Evolutionary conservation across 208 protist genomes (phyloP).

Genomic region (Leptomonas seymouri): DNA sequence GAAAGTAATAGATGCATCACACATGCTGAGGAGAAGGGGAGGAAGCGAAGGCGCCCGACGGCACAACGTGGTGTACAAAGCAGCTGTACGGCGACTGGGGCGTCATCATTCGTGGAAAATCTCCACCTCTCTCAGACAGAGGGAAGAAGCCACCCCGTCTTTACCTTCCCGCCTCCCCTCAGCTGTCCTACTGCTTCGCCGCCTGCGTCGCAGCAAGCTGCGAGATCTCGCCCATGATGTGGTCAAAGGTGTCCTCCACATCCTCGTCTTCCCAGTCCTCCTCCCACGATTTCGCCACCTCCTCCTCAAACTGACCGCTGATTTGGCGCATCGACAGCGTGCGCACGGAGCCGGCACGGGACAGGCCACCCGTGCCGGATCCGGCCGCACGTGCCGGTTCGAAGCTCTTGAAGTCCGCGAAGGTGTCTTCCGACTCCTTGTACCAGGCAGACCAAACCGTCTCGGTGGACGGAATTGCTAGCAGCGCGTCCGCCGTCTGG

Average conservation of each 20-base stretch:
- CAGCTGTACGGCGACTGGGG: no score
- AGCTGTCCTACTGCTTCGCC: constrained; percentile 28
- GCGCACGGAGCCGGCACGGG: constrained; percentile 59
- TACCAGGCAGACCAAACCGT: constrained; percentile 89
- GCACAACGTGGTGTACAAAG: no score
- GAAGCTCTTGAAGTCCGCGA: constrained; percentile 87
- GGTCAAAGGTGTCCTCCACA: constrained; percentile 90
- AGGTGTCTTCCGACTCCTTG: constrained; percentile 76
- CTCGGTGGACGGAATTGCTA: constrained; percentile 60
- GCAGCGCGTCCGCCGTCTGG: constrained; percentile 58
- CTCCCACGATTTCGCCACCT: constrained; percentile 90
- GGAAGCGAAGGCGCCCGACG: no score
- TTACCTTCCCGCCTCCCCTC: background rate
- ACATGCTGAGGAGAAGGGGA: no score
- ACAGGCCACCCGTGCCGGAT: constrained; percentile 23
- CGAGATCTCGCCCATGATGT: constrained; percentile 84
- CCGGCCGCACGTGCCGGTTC: constrained; percentile 34
- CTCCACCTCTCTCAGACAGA: no score
- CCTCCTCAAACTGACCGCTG: constrained; percentile 90
- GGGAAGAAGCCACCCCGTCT: no score
- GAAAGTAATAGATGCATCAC: no score
- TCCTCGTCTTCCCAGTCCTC: constrained; percentile 94
- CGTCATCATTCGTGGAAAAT: no score
- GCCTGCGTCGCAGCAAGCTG: constrained; percentile 54
- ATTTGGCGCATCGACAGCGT: constrained; percentile 85